These are phyloP conservation scores for Debaryomyces robertsiae DNA, from an alignment of 1,139 yeast species.

Conservation along the genomic window DNA sequence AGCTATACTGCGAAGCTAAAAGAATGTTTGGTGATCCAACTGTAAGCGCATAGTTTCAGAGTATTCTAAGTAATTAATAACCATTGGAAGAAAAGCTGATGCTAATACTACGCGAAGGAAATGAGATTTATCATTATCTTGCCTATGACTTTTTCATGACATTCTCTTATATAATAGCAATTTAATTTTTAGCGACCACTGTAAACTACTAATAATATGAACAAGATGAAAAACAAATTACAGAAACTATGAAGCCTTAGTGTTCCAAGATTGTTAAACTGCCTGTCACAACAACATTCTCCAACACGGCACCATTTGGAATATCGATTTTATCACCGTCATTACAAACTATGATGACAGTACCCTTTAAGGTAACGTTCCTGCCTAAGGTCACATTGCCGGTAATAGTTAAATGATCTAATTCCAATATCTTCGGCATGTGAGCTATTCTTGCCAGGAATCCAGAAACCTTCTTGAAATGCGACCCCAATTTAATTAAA, in stretches of 20 bases:
- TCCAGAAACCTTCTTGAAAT: conserved; percentile 91
- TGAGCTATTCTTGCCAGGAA: conserved; percentile 91
- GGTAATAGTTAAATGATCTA: conserved; percentile 95
- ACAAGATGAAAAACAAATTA: conserved; percentile 5
- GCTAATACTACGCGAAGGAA: no score
- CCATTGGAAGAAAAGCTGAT: no score
- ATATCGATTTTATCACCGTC: conserved; percentile 96
- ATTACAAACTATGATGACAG: conserved; percentile 95
- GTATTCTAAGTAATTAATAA: no score
- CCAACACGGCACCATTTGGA: conserved; percentile 93
- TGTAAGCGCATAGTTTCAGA: no score
- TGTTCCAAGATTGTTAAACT: conserved; percentile 95
- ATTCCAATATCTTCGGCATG: conserved; percentile 92
- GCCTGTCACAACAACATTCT: conserved; percentile 97
- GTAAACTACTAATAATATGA: not conserved
- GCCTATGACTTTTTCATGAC: no score
- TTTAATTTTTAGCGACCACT: no score
- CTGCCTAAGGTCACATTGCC: conserved; percentile 95
- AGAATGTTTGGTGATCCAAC: no score
- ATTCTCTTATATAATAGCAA: no score
- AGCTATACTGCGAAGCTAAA: no score
- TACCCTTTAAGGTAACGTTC: conserved; percentile 89
- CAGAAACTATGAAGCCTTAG: conserved; percentile 29
- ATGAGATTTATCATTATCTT: no score
- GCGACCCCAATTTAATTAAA: conserved; percentile 92